A percentile compares a stretch with the other conserved stretches of the same genome.
These are phyloP conservation scores for Annulohypoxylon nitens DNA, from an alignment of 495 filamentous ascomycete species.

Conservation along the genomic window DNA sequence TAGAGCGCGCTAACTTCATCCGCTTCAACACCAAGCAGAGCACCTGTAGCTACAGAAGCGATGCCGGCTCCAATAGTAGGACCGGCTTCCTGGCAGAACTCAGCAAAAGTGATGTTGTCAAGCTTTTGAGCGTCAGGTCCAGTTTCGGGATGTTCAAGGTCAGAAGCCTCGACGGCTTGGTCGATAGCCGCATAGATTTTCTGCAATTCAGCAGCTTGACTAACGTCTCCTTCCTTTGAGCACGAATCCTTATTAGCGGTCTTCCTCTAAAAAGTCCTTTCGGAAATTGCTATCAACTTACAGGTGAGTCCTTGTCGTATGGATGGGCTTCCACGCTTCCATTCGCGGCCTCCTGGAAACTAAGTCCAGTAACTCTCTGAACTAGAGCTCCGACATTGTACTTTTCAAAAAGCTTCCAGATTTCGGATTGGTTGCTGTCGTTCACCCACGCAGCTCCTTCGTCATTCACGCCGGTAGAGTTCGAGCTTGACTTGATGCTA, in stretches of 20 bases:
- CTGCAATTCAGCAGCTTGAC: constrained; percentile 6
- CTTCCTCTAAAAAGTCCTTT: neutral
- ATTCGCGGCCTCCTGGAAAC: constrained; percentile 50
- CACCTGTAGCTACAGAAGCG: constrained; percentile 53
- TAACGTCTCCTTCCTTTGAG: constrained; percentile 2
- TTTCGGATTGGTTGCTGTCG: constrained; percentile 59
- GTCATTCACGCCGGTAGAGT: constrained; percentile 53
- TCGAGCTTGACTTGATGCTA: constrained; percentile 40
- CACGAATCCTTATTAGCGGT: neutral
- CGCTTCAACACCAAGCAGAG: constrained; percentile 59
- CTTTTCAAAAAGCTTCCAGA: constrained; percentile 53
- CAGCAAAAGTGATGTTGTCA: constrained; percentile 48
- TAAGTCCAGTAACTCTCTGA: constrained; percentile 57
- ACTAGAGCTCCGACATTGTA: constrained; percentile 55
- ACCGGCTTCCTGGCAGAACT: constrained; percentile 32
- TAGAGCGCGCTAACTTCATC: constrained; percentile 60
- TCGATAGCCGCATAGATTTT: constrained; percentile 30
- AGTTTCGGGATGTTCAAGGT: constrained; percentile 40
- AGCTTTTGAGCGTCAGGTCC: constrained; percentile 47
- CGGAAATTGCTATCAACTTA: constrained; percentile 28
- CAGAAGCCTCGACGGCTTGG: constrained; percentile 32
- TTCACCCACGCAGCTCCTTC: constrained; percentile 66
- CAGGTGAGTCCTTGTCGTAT: constrained; percentile 53
- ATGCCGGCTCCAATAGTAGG: constrained; percentile 36
- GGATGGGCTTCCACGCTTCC: constrained; percentile 44